Percentiles rank a stretch among this genome's conserved stretches.
phyloP scores from a whole-genome alignment of 2,329 filamentous ascomycete species.

The Pseudogymnoascus sp. region DNA sequence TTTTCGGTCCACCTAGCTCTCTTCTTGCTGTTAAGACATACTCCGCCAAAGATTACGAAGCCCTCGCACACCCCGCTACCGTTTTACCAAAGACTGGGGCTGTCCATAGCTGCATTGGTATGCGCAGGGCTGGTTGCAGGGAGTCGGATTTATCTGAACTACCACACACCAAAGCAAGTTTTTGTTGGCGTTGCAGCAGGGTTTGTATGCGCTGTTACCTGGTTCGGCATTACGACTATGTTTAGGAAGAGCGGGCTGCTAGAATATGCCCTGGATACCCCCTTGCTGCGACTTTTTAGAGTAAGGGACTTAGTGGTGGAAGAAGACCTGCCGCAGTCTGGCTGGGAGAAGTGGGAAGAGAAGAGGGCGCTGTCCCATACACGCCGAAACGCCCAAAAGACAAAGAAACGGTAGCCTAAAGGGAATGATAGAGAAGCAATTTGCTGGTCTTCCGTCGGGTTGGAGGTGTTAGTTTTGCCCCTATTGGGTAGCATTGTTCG shows the following conservation, averaged over 20 bases:
- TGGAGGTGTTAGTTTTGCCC: no score
- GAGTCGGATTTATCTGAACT: constrained; percentile 84
- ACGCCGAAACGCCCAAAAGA: neutral
- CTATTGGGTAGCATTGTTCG: no score
- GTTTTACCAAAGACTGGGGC: constrained; percentile 45
- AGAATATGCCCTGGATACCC: constrained; percentile 61
- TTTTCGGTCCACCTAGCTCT: constrained; percentile 78
- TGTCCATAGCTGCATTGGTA: constrained; percentile 49
- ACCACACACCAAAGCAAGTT: constrained; percentile 85
- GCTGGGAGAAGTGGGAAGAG: constrained; percentile 84
- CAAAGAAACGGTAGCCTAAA: neutral
- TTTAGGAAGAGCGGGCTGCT: constrained; percentile 62
- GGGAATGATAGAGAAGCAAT: neutral
- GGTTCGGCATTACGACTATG: constrained; percentile 67
- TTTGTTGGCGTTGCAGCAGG: constrained; percentile 70
- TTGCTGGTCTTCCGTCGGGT: no score
- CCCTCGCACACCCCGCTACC: constrained; percentile 46
- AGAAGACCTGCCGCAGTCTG: constrained; percentile 83
- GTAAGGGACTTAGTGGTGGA: constrained; percentile 76
- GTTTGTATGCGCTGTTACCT: constrained; percentile 58
- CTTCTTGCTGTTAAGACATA: constrained; percentile 77
- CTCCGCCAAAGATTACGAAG: constrained; percentile 38
- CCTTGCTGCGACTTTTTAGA: constrained; percentile 56
- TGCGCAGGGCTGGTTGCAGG: constrained; percentile 64
- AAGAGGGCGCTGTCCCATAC: constrained; percentile 19